These are phyloP conservation scores for Cruciata laevipes DNA, from an alignment of 257 asterid species.

Conservation along the genomic window DNA sequence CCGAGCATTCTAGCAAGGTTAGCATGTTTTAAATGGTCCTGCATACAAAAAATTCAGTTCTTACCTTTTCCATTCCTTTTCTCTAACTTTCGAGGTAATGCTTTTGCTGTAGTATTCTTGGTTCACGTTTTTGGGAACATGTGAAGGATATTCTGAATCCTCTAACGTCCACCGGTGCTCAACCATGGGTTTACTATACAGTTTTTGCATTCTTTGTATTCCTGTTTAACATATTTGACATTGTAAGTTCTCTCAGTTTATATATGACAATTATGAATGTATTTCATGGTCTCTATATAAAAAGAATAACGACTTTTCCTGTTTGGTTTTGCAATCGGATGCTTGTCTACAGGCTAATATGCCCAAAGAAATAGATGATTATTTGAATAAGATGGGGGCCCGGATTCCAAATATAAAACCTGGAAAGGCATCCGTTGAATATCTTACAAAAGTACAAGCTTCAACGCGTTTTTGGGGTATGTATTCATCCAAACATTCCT, in stretches of 20 bases:
- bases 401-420: slow-evolving; percentile 89
- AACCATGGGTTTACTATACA: slow-evolving; percentile 89
- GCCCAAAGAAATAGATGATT: slow-evolving; percentile 98
- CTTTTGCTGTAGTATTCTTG: slow-evolving; percentile 52
- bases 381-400: slow-evolving; percentile 95
- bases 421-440: slow-evolving; percentile 91
- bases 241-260: slow-evolving; percentile 50
- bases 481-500: background rate
- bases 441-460: slow-evolving; percentile 88
- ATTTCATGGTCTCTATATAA: background rate
- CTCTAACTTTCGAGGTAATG: slow-evolving; percentile 21
- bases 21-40: slow-evolving; percentile 6
- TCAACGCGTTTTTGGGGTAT: slow-evolving; percentile 99
- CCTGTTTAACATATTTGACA: slow-evolving; percentile 89
- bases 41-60: background rate
- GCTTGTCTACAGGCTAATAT: slow-evolving; percentile 63
- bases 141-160: slow-evolving; percentile 75
- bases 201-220: slow-evolving; percentile 84
- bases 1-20: slow-evolving; percentile 89
- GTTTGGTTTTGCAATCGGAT: background rate
- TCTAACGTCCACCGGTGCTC: slow-evolving; percentile 66
- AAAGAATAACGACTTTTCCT: background rate
- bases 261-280: slow-evolving; percentile 3
- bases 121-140: slow-evolving; percentile 73
- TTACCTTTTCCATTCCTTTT: background rate